These are phyloP conservation scores for Neltuma alba DNA, from an alignment of 306 rosid species.

Conservation along the genomic window DNA sequence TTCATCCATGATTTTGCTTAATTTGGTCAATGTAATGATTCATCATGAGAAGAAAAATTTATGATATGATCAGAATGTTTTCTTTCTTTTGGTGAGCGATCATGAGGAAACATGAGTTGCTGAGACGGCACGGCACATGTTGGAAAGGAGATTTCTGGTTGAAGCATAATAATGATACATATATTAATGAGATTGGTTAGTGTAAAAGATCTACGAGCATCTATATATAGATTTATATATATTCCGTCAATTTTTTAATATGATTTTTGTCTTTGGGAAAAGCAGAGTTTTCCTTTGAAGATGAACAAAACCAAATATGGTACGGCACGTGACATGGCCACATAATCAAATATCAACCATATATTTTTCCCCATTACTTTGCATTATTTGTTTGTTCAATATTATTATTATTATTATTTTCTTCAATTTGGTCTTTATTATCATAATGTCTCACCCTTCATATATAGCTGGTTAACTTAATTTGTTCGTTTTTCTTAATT, in stretches of 20 bases:
- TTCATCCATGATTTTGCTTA: slow-evolving; percentile 32
- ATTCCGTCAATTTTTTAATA: background rate
- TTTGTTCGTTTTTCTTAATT: background rate
- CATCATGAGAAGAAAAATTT: background rate
- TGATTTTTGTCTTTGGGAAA: background rate
- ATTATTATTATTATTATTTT: background rate
- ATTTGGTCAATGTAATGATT: slow-evolving; percentile 43
- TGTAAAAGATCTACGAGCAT: slow-evolving; percentile 10
- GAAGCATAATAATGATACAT: slow-evolving; percentile 48
- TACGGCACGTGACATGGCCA: slow-evolving; percentile 31
- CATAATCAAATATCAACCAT: slow-evolving; percentile 1
- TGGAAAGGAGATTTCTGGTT: slow-evolving; percentile 31
- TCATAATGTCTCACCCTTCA: background rate
- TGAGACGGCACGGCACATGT: slow-evolving; percentile 54
- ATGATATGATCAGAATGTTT: slow-evolving; percentile 7
- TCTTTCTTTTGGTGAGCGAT: slow-evolving; percentile 31
- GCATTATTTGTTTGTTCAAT: background rate
- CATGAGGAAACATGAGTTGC: slow-evolving; percentile 45
- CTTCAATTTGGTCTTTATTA: slow-evolving; percentile 11
- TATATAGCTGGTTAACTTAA: background rate
- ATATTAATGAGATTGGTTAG: slow-evolving; percentile 51
- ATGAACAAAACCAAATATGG: slow-evolving; percentile 29
- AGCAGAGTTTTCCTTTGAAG: slow-evolving; percentile 30
- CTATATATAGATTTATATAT: background rate
- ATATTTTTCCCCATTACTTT: slow-evolving; percentile 8